phyloP scores from a whole-genome alignment of 768 basidiomycete species.

The Phanerochaete carnosa region DNA sequence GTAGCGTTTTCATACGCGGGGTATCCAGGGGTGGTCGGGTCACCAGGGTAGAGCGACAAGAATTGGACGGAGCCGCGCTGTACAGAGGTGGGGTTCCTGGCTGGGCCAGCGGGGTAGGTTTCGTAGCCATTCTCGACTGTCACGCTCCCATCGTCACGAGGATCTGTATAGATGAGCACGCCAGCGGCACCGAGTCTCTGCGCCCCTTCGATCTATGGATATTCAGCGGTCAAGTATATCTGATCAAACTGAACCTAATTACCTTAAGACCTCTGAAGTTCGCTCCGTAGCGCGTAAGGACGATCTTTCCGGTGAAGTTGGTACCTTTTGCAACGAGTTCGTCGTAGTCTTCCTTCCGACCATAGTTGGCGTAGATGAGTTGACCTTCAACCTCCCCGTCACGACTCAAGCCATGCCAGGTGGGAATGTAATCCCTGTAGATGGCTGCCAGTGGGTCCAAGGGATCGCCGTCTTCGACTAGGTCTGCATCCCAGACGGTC shows the following conservation, averaged over 20 bases:
- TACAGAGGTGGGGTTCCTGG: slow-evolving; percentile 81
- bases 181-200: slow-evolving; percentile 80
- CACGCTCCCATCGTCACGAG: slow-evolving; percentile 80
- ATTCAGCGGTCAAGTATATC: neutral
- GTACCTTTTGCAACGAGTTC: slow-evolving; percentile 61
- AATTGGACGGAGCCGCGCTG: slow-evolving; percentile 84
- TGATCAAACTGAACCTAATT: neutral
- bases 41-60: slow-evolving; percentile 54
- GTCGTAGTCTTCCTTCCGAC: slow-evolving; percentile 70
- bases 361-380: slow-evolving; percentile 79
- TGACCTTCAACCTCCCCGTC: slow-evolving; percentile 71
- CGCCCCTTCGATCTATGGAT: slow-evolving; percentile 67
- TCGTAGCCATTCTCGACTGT: slow-evolving; percentile 73
- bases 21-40: slow-evolving; percentile 84
- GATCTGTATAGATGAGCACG: slow-evolving; percentile 81
- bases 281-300: slow-evolving; percentile 71
- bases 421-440: slow-evolving; percentile 61
- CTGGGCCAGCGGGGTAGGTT: slow-evolving; percentile 85
- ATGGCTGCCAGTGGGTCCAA: slow-evolving; percentile 70
- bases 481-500: slow-evolving; percentile 63
- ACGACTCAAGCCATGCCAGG: slow-evolving; percentile 83
- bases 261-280: slow-evolving; percentile 87
- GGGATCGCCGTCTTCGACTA: slow-evolving; percentile 71
- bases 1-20: slow-evolving; percentile 85
- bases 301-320: slow-evolving; percentile 75